phyloP scores from a whole-genome alignment of 2,329 filamentous ascomycete species.

The Ceratocystiopsis sp. region DNA sequence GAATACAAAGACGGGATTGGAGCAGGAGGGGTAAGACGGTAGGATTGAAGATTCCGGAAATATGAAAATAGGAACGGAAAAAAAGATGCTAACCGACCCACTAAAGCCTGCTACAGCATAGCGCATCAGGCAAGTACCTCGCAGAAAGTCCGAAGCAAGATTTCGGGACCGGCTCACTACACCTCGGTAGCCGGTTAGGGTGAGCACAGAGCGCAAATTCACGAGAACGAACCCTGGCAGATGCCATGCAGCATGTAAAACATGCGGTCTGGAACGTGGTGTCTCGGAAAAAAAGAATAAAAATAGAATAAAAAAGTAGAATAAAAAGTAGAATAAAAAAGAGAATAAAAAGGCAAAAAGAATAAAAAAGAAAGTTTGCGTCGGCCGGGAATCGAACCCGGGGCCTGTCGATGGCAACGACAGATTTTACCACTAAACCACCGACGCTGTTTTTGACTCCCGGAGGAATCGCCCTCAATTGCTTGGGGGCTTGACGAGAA shows the following conservation, averaged over 20 bases:
- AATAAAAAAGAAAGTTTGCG: background rate
- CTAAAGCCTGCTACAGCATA: no score
- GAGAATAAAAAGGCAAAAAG: background rate
- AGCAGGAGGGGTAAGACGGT: background rate
- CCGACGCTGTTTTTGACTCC: background rate
- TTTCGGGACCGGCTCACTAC: no score
- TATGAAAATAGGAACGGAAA: no score
- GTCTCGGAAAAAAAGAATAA: background rate
- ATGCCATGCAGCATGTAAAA: background rate
- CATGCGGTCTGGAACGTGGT: no score
- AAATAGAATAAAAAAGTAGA: background rate
- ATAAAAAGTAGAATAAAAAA: background rate
- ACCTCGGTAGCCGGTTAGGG: no score
- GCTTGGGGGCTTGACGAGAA: no score
- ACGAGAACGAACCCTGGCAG: no score
- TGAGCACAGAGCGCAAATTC: no score
- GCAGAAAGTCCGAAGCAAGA: no score
- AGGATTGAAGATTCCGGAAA: background rate
- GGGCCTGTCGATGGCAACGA: constrained; percentile 4
- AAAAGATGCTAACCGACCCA: no score
- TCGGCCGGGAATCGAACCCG: constrained; percentile 4
- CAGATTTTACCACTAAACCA: constrained; percentile 1
- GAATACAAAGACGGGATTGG: background rate
- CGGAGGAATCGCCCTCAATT: no score
- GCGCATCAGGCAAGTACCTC: no score